Evolutionary conservation across 768 basidiomycete species (phyloP), one percentile per base, ranked within the genome.

Genomic region (Agaricus subrufescens): DNA sequence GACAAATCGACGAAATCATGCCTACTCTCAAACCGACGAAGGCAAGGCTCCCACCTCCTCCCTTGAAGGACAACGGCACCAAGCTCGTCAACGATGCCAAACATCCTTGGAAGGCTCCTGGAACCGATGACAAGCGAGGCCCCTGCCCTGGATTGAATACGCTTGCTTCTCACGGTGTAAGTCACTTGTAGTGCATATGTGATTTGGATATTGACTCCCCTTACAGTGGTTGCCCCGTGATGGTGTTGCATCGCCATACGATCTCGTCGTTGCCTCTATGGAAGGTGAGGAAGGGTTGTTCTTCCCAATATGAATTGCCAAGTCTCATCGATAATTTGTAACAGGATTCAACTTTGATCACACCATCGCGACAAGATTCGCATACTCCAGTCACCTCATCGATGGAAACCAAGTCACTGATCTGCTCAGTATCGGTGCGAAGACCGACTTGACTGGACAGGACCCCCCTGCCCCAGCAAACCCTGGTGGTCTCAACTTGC

Each of bases 101-200:
- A 34, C 34, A 34, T 34, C 64, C 62, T 30, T 65, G 54, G 53
- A 55, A 46, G 56, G 47, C 59, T 23, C 50, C 55, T 10, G 15
- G 45, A 19, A 19, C 27, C 2, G 60, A 42, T 0, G 64, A 62
- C 39, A 59, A 61, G 27, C 61, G 63, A 9, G 63, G 63, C 10
- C 61, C 61, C 8, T 64, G 61, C 27, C 61, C 63, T 45, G 63
- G 63, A 10, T 42, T 64, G 46, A 62, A 64, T 38, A 64, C 63
- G 0, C 58, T 64, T 12, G 59, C 63, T 27, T 58, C 58, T 42
- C 61, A 64, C 50, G 61, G 61, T 37, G 61, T 64, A 56, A 9
- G 55, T 53, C 9, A 15, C 9, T 5, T 12, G 3, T 12, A 2
- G 23, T 15, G 8, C 5, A 11, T 10, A 38, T 26, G 30, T 39